Base-by-base conservation (phyloP, 2,329 filamentous ascomycete species). In the Aspergillus sp. region DNA sequence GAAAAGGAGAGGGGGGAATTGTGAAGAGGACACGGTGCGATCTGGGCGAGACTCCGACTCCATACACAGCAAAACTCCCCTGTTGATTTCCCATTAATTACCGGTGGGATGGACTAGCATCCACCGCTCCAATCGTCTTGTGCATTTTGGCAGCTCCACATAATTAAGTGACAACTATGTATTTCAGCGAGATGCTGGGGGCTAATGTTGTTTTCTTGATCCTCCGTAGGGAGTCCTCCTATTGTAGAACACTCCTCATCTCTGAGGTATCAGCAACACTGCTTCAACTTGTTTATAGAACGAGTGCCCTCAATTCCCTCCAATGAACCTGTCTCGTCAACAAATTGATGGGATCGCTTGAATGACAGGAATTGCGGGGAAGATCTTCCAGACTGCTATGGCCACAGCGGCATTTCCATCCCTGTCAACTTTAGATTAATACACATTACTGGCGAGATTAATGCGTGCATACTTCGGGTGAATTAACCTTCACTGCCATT, bases 11-110 rank as follows among this genome's bases (percentile, higher is more conserved):
- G 27, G 27, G 27, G 27, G 27, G 27, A 11, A 30, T 30, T 30
- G 27, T 30, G 60, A 62, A 64, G 58, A 62, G 61, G 61, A 64
- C 61, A 64, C 60, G 60, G 51, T 61, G 51, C 54, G 37, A 50
- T 49, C 54, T 57, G 54, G 54, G 48, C 54, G 44, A 51, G 27
- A 20, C 19, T 37, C 42, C 24, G 17, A 53, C 50, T 51, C 41
- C 41, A 42, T 17, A 51, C 49, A 51, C 49, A 51, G 49, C 17
- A 37, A 37, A 30, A 41, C 27, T 37, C 41, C 41, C 51, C 51
- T 53, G 30, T 41, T 33, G 40, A 44, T 53, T 45, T 15, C 45
- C 24, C 45, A 45, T 22, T 24, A 48, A 48, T 30, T n/a, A 40
- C 48, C 33, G 34, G 37, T n/a, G 34, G 34, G 17, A 41, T 20